Percentiles rank a stretch among this genome's conserved stretches.
phyloP scores from a whole-genome alignment of 2,329 filamentous ascomycete species.

The Alternaria burnsii region DNA sequence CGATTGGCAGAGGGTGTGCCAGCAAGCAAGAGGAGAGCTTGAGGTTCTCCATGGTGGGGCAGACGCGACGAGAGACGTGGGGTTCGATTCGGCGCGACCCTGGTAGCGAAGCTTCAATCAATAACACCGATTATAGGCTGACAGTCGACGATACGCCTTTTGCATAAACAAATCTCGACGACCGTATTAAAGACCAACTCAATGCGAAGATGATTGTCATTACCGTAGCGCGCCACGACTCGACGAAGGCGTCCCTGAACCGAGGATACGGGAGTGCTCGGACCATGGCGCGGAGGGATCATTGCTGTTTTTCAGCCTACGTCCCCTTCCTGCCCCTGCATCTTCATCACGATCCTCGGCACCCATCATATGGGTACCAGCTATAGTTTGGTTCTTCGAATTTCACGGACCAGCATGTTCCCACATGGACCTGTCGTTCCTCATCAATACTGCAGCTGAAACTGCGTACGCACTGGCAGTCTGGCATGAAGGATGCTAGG shows the following conservation, averaged over 20 bases:
- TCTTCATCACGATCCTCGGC: slow-evolving; percentile 20
- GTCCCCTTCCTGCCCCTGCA: slow-evolving; percentile 23
- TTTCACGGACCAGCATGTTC: slow-evolving; percentile 17
- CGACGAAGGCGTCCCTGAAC: slow-evolving; percentile 12
- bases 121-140: slow-evolving; percentile 12
- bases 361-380: slow-evolving; percentile 21
- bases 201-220: slow-evolving; percentile 21
- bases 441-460: neutral
- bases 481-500: neutral
- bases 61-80: slow-evolving; percentile 23
- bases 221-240: slow-evolving; percentile 24
- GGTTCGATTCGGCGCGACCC: slow-evolving; percentile 17
- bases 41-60: slow-evolving; percentile 32
- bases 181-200: slow-evolving; percentile 11
- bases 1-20: neutral
- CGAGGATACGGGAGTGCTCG: slow-evolving; percentile 12
- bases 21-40: slow-evolving; percentile 10
- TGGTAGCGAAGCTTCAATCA: slow-evolving; percentile 12
- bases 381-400: slow-evolving; percentile 19
- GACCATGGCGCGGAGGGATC: slow-evolving; percentile 17
- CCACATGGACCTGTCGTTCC: slow-evolving; percentile 9
- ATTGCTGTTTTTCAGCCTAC: slow-evolving; percentile 14
- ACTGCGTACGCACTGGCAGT: slow-evolving; percentile 3
- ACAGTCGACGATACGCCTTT: neutral
- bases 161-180: slow-evolving; percentile 11